Conservation (phyloP, 2,329 filamentous ascomycete genomes). For the Ophiostoma australiae region DNA sequence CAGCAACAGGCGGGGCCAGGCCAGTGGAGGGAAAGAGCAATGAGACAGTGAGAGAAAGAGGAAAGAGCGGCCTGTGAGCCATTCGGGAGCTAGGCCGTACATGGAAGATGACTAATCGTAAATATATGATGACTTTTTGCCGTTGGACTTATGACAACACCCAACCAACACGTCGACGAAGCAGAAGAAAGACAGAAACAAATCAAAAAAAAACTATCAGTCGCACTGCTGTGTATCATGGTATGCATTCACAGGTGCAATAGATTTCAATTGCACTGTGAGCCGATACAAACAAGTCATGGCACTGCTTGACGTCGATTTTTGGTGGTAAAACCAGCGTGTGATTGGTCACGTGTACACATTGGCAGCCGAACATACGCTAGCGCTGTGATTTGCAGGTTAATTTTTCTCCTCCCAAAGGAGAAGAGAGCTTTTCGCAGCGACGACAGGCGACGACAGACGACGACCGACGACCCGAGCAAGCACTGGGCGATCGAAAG, state of each 20-base stretch:
- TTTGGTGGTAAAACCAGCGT: neutral
- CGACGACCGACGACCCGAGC: constrained; percentile 15
- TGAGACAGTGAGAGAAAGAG: neutral
- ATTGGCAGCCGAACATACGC: neutral
- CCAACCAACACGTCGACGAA: neutral
- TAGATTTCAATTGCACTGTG: neutral
- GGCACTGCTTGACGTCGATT: neutral
- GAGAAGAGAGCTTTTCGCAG: constrained; percentile 15
- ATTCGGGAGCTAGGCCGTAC: constrained; percentile 1
- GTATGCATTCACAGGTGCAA: too few relatives aligned
- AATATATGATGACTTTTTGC: neutral
- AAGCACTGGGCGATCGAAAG: neutral
- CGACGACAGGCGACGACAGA: constrained; percentile 19
- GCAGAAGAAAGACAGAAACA: neutral
- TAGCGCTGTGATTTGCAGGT: constrained; percentile 23
- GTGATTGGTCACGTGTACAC: constrained; percentile 22
- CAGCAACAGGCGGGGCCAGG: constrained; percentile 19
- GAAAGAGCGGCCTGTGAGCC: constrained; percentile 1
- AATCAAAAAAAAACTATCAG: neutral
- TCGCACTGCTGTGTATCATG: too few relatives aligned
- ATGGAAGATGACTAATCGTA: neutral
- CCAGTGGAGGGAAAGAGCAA: neutral
- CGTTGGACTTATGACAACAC: neutral
- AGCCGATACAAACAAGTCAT: neutral
- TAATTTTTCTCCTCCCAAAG: constrained; percentile 18